These are phyloP conservation scores for Penicillium antarcticum DNA, from an alignment of 495 filamentous ascomycete species.

Conservation along the genomic window DNA sequence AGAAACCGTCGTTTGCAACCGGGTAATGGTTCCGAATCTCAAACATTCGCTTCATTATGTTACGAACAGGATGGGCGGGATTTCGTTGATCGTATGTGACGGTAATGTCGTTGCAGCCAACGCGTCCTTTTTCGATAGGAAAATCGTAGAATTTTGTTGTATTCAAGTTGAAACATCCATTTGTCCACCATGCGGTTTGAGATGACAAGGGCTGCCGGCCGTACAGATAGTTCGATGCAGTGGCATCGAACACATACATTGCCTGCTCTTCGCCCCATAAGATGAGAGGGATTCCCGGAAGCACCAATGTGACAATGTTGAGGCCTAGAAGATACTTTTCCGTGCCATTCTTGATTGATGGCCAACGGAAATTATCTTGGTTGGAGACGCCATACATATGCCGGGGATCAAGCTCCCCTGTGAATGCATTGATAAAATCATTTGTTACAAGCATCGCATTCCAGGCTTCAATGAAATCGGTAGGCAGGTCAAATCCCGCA, in stretches of 20 bases:
- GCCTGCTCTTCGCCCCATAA: constrained; percentile 54
- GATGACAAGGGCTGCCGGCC: constrained; percentile 48
- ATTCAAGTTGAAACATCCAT: constrained; percentile 50
- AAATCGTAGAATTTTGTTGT: constrained; percentile 43
- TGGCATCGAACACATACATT: constrained; percentile 48
- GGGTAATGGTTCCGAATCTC: constrained; percentile 46
- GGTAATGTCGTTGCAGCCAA: constrained; percentile 45
- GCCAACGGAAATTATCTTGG: constrained; percentile 54
- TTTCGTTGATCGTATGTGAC: constrained; percentile 52
- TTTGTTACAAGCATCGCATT: constrained; percentile 40
- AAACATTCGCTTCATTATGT: constrained; percentile 46
- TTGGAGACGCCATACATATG: constrained; percentile 51
- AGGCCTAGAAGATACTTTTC: constrained; percentile 42
- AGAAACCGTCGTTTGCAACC: constrained; percentile 46
- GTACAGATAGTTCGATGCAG: constrained; percentile 47
- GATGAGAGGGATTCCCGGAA: constrained; percentile 49
- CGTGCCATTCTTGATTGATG: constrained; percentile 46
- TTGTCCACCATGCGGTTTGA: constrained; percentile 47
- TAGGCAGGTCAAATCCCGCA: constrained; percentile 36
- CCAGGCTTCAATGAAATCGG: constrained; percentile 45
- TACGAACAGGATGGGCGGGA: constrained; percentile 49
- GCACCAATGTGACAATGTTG: constrained; percentile 42
- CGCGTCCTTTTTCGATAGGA: constrained; percentile 38
- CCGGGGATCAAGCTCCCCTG: constrained; percentile 48
- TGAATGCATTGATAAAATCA: constrained; percentile 48